Percentiles rank a stretch among this genome's conserved stretches.
Evolutionary conservation across 2,329 filamentous ascomycete species (phyloP).

Genomic region (Fusarium scirpi): DNA sequence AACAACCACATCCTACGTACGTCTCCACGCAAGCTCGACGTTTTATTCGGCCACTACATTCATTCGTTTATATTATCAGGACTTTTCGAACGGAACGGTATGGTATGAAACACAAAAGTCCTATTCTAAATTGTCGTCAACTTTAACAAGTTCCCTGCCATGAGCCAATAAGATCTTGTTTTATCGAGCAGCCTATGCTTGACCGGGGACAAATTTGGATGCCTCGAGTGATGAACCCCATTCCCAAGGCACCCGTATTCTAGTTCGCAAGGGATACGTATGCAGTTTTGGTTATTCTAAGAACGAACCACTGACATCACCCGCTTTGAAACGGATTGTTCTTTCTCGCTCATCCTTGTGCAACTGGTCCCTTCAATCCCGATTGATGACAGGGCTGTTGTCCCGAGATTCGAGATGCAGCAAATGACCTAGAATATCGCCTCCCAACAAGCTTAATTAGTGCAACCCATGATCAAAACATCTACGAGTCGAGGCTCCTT

Average conservation of each 20-base stretch:
- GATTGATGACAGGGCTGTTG: slow-evolving; percentile 1
- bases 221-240: slow-evolving; percentile 29
- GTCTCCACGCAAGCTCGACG: slow-evolving; percentile 42
- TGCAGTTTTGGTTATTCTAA: slow-evolving; percentile 18
- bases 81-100: not conserved
- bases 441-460: slow-evolving; percentile 22
- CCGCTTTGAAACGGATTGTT: not conserved
- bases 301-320: slow-evolving; percentile 1
- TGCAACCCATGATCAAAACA: slow-evolving; percentile 23
- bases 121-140: not conserved
- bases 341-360: not conserved
- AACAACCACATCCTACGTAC: slow-evolving; percentile 23
- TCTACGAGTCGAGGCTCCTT: slow-evolving; percentile 1
- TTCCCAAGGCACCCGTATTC: slow-evolving; percentile 49
- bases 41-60: slow-evolving; percentile 38
- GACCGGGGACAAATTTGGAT: slow-evolving; percentile 36
- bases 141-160: slow-evolving; percentile 16
- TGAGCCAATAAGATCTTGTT: slow-evolving; percentile 41
- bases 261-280: slow-evolving; percentile 41
- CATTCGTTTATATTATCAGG: slow-evolving; percentile 4
- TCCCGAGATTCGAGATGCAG: slow-evolving; percentile 10
- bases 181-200: slow-evolving; percentile 48
- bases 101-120: slow-evolving; percentile 12
- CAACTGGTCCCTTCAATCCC: not conserved
- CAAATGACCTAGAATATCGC: slow-evolving; percentile 10